Conservation (phyloP, 2,329 filamentous ascomycete genomes). For the Ophiosphaerella korrae region DNA sequence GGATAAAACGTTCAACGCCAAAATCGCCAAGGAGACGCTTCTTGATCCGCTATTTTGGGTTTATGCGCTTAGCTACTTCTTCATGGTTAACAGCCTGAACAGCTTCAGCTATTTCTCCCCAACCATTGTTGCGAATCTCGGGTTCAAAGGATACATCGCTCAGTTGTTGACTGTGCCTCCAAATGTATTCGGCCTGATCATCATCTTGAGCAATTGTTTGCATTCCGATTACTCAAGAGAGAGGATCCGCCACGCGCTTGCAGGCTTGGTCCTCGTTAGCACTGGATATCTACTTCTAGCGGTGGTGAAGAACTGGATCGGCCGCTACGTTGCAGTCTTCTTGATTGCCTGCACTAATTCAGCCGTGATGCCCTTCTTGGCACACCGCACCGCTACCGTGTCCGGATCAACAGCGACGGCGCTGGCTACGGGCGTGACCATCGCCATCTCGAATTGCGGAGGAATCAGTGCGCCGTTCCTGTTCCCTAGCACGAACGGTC, state of each 20-base stretch:
- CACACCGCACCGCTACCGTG: slow-evolving; percentile 25
- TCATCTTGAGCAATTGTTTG: slow-evolving; percentile 41
- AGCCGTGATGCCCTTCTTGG: slow-evolving; percentile 27
- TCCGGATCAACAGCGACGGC: slow-evolving; percentile 28
- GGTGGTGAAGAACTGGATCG: slow-evolving; percentile 25
- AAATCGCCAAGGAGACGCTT: slow-evolving; percentile 54
- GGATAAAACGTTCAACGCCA: slow-evolving; percentile 51
- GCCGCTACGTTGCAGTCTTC: slow-evolving; percentile 26
- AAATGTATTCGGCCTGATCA: slow-evolving; percentile 64
- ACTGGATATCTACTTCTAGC: slow-evolving; percentile 26
- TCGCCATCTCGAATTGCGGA: slow-evolving; percentile 27
- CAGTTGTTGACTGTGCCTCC: slow-evolving; percentile 72
- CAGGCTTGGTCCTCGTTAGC: slow-evolving; percentile 18
- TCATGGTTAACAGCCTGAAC: slow-evolving; percentile 52
- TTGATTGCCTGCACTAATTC: slow-evolving; percentile 28
- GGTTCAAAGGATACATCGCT: slow-evolving; percentile 61
- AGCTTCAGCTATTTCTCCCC: slow-evolving; percentile 59
- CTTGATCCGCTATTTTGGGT: slow-evolving; percentile 59
- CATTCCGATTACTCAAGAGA: slow-evolving; percentile 29
- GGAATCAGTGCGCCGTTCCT: slow-evolving; percentile 28
- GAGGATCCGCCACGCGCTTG: slow-evolving; percentile 25
- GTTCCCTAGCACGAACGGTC: slow-evolving; percentile 19
- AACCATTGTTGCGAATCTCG: slow-evolving; percentile 65
- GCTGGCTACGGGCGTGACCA: slow-evolving; percentile 26
- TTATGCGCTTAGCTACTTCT: slow-evolving; percentile 51